Evolutionary conservation across 345 rosid species (phyloP), one percentile per base, ranked within the genome.

Genomic region (Aurinia saxatilis): DNA sequence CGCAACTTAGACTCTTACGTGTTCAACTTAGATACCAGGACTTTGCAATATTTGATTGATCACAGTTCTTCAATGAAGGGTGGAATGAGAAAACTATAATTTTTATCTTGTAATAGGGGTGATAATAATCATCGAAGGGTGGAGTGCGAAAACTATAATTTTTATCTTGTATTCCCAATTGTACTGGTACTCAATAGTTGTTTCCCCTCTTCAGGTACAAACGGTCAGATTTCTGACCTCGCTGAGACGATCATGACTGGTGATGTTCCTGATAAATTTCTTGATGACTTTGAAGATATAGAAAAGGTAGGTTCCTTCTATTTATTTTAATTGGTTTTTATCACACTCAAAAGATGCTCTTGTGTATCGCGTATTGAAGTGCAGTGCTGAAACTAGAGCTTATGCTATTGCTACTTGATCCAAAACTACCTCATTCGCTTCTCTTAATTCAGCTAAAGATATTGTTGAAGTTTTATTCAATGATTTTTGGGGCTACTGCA

Each of bases 181-280:
- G 23, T 16, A 64, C 30, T 56, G 10, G 6, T 58, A 58, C 4
- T 10, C 29, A 39, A 35, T 59, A 21, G 30, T 14, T 46, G 56
- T 56, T 68, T 21, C 39, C 15, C 34, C 35, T 60, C 63, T 75
- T 64, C 91, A 92, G 98, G 98, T 72, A 39, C 84, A 10, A 41
- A 85, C 29, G 71, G 73, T 71, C 85, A 85, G 16, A 64, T 87
- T 50, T 46, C 76, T 15, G 95, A 84, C 73, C 88, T 89, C 57
- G 96, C 96, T 30, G 84, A 85, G 33, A 48, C 78, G 8, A 89
- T 92, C 63, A 78, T 87, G 67, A 76, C 81, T 7, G 83, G 79
- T 61, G 72, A 79, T 73, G 46, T 62, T 74, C 76, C 76, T 60
- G 71, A 58, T 56, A 46, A 0, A 14, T 19, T 49, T 40, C 59